These are phyloP conservation scores for Beauveria sp. DNA, from an alignment of 2,329 filamentous ascomycete species.

Conservation along the genomic window DNA sequence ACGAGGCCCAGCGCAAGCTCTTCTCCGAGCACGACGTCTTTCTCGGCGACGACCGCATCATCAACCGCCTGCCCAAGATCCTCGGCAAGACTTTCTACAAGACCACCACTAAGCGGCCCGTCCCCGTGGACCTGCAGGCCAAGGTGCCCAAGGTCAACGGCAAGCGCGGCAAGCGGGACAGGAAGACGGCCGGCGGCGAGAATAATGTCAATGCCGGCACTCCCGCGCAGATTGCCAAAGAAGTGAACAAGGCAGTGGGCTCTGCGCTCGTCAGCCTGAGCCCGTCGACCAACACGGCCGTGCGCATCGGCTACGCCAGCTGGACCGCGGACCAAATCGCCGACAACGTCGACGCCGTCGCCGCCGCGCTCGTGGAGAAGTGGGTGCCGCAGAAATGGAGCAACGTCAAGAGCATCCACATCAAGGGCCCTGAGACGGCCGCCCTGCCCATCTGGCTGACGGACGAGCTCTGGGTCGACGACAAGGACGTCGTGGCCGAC, in stretches of 20 bases:
- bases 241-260: conserved; percentile 70
- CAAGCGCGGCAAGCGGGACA: conserved; percentile 50
- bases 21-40: conserved; percentile 86
- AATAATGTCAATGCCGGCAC: conserved; percentile 40
- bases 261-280: conserved; percentile 75
- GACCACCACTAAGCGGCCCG: conserved; percentile 71
- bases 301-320: conserved; percentile 69
- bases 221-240: conserved; percentile 62
- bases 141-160: conserved; percentile 54
- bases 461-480: conserved; percentile 82
- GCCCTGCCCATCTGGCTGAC: conserved; percentile 93
- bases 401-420: conserved; percentile 74
- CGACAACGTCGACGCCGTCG: conserved; percentile 72
- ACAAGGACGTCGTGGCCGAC: conserved; percentile 62
- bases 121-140: conserved; percentile 67
- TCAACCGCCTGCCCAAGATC: conserved; percentile 62
- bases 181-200: conserved; percentile 33
- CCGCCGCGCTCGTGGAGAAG: conserved; percentile 62
- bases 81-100: conserved; percentile 94
- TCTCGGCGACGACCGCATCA: conserved; percentile 82
- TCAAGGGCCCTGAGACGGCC: conserved; percentile 85
- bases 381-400: conserved; percentile 82
- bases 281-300: conserved; percentile 69
- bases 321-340: conserved; percentile 70
- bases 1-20: conserved; percentile 79